These are phyloP conservation scores for Coniochaeta prunicola DNA, from an alignment of 2,329 filamentous ascomycete genomes.

Conservation along the genomic window DNA sequence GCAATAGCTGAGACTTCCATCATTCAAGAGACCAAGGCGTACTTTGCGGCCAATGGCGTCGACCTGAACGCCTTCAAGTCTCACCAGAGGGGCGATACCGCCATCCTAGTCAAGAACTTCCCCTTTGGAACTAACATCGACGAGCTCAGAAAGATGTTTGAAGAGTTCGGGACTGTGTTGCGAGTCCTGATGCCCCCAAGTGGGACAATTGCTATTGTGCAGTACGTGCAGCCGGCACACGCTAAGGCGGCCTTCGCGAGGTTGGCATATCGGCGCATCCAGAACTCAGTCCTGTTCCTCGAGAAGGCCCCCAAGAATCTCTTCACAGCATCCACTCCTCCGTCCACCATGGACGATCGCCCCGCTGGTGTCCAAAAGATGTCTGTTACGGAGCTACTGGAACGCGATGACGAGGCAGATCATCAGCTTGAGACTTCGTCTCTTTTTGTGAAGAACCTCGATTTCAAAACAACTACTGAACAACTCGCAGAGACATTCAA, in stretches of 20 bases:
- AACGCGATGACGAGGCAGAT: slow-evolving; percentile 44
- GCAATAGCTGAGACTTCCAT: slow-evolving; percentile 93
- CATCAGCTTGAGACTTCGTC: slow-evolving; percentile 63
- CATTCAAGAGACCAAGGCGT: slow-evolving; percentile 92
- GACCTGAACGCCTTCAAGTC: slow-evolving; percentile 89
- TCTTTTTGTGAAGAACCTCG: slow-evolving; percentile 88
- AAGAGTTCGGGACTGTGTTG: slow-evolving; percentile 75
- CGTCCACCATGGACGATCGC: slow-evolving; percentile 23
- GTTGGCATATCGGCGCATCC: slow-evolving; percentile 83
- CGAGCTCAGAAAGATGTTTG: slow-evolving; percentile 74
- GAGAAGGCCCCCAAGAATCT: slow-evolving; percentile 88
- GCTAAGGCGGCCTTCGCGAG: slow-evolving; percentile 78
- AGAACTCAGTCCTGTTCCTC: slow-evolving; percentile 84
- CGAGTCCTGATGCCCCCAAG: slow-evolving; percentile 86
- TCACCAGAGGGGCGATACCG: slow-evolving; percentile 74
- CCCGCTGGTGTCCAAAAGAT: slow-evolving; percentile 49
- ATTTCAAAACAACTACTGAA: slow-evolving; percentile 78
- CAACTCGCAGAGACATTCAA: slow-evolving; percentile 71
- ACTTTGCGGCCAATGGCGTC: slow-evolving; percentile 81
- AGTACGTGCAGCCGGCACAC: slow-evolving; percentile 72
- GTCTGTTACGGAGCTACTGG: slow-evolving; percentile 62
- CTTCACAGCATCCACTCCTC: slow-evolving; percentile 37
- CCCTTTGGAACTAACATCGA: slow-evolving; percentile 73
- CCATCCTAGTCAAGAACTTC: slow-evolving; percentile 93
- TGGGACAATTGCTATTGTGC: slow-evolving; percentile 88